Evolutionary conservation across 2,329 filamentous ascomycete genomes (phyloP).

Genomic region (Scopulariopsis brevicaulis): DNA sequence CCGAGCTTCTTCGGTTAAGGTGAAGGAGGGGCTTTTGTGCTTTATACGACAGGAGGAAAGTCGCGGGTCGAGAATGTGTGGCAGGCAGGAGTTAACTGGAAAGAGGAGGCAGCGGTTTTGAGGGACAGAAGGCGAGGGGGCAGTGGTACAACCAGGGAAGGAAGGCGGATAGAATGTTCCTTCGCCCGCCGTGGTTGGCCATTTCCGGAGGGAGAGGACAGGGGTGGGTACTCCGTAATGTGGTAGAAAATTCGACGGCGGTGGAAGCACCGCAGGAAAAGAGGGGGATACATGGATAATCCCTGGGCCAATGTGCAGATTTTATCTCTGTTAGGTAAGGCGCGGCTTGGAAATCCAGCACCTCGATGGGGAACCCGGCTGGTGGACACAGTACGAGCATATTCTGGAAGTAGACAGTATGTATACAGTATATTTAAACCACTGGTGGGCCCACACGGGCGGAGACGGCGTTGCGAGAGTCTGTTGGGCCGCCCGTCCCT

Average conservation of each 20-base stretch:
- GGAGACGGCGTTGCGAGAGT: neutral
- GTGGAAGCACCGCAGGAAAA: neutral
- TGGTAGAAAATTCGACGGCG: neutral
- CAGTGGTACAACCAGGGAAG: neutral
- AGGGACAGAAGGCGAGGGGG: neutral
- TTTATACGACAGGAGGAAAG: neutral
- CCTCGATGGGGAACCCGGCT: neutral
- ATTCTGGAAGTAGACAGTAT: neutral
- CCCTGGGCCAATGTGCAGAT: neutral
- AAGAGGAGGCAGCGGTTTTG: constrained; percentile 4
- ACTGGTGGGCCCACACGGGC: neutral
- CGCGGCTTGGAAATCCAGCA: neutral
- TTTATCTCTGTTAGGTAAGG: neutral
- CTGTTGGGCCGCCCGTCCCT: neutral
- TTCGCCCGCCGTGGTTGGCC: neutral
- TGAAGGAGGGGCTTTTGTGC: neutral
- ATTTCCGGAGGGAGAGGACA: neutral
- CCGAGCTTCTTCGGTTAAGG: neutral
- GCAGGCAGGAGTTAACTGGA: neutral
- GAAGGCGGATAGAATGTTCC: constrained; percentile 8
- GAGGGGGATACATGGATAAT: neutral
- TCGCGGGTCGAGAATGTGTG: neutral
- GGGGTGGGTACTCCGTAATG: neutral
- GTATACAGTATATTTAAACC: neutral
- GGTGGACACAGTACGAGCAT: neutral